Evolutionary conservation across 345 rosid genomes (phyloP).

Genomic region (Eucalyptus curtisii): DNA sequence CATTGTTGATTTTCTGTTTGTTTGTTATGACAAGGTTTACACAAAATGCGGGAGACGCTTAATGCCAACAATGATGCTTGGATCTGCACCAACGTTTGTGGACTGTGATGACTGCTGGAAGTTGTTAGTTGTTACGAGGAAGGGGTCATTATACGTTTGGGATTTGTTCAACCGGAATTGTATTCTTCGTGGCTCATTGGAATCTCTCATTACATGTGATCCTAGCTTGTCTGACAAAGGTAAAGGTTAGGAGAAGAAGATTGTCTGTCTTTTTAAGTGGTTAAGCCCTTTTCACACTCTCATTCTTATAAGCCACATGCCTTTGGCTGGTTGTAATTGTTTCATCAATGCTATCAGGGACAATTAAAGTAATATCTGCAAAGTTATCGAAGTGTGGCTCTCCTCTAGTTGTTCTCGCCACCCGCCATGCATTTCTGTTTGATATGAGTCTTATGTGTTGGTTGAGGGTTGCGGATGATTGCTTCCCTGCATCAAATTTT

Average conservation of each 20-base stretch:
- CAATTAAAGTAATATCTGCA: conserved; percentile 82
- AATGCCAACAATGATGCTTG: conserved; percentile 94
- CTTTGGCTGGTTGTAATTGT: background rate
- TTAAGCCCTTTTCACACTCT: background rate
- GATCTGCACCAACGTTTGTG: conserved; percentile 84
- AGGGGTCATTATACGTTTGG: conserved; percentile 82
- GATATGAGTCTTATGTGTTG: conserved; percentile 89
- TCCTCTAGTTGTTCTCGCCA: conserved; percentile 91
- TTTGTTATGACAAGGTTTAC: conserved; percentile 45
- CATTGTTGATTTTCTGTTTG: background rate
- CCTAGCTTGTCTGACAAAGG: conserved; percentile 44
- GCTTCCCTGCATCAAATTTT: conserved; percentile 97
- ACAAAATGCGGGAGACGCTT: conserved; percentile 94
- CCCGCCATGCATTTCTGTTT: conserved; percentile 90
- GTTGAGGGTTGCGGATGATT: conserved; percentile 97
- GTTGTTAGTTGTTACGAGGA: conserved; percentile 73
- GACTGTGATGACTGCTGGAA: conserved; percentile 97
- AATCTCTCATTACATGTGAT: conserved; percentile 53
- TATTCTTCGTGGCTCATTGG: conserved; percentile 70
- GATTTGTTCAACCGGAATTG: conserved; percentile 72
- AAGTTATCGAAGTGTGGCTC: conserved; percentile 90
- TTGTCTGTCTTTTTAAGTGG: background rate
- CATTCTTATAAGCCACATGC: background rate
- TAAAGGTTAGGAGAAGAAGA: conserved; percentile 1
- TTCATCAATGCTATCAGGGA: conserved; percentile 31